Evolutionary conservation across 2,329 filamentous ascomycete genomes (phyloP), one percentile per base, ranked within the genome.

Genomic region (Fusarium sp.): DNA sequence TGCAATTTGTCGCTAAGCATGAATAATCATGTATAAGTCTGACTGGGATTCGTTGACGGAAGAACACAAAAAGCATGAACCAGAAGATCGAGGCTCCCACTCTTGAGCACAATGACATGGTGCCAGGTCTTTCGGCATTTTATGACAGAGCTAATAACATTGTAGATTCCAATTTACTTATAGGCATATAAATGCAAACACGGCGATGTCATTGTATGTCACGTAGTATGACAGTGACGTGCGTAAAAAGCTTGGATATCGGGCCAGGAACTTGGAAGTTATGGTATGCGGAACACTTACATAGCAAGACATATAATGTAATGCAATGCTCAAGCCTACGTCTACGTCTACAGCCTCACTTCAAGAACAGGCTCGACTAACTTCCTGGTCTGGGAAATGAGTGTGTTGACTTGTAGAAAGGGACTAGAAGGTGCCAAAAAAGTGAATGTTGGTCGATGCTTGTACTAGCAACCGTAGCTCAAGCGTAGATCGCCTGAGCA

Each of bases 311-410:
- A 78, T 70, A 36, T 56, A 63, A 50, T 63, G 44, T 47, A 69
- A 65, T 70, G 65, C 66, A 65, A 47, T 67, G 69, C 61, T 61
- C 57, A 39, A 65, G 61, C 42, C 20, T 9, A 48, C 28, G 42
- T 65, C 38, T 53, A 38, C 35, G 58, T 42, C 61, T 72, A 62
- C 65, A 77, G 74, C 68, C 72, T 77, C 75, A 77, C 74, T 69
- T 36, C 35, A 60, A 31, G 35, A 39, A 60, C 24, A 38, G 60
- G 60, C 54, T 67, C 73, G 71, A 68, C 48, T 64, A 65, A 62
- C 62, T 67, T 51, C 53, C 64, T 36, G 58, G 64, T 51, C 48
- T 38, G 65, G 74, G 74, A 77, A 76, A 77, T 77, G 75, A 77
- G 68, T 41, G 53, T 72, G 63, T 53, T 65, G 70, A 67, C 68